Base-by-base conservation (phyloP, 139 green algal genomes). In the Pycnococcus provasolii region DNA sequence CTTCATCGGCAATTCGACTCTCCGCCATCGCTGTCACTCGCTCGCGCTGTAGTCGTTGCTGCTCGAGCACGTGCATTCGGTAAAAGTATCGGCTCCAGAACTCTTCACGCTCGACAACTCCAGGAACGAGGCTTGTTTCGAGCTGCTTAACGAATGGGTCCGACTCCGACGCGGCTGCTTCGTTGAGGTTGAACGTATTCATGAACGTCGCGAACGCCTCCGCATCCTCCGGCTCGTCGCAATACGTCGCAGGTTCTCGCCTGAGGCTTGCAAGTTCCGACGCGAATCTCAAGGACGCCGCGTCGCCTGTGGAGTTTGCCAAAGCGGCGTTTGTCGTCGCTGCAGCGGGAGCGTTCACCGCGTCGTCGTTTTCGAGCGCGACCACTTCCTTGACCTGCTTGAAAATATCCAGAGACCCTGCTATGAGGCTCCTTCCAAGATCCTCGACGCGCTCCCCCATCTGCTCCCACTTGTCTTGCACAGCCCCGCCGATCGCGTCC, bases 51-150 rank as follows among this genome's bases (percentile, higher is more conserved):
- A 45, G n/a, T 54, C 78, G 54, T 43, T 64, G 64, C 53, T 78
- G 67, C 69, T 87, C 44, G 40, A 88, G 76, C 51, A 74, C 60
- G 68, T 84, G 77, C 44, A 91, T 53, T 39, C 80, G 70, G 77
- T 92, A 96, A 66, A 97, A 96, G 78, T 96, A 96, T 45, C 91
- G 80, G 2, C 72, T 82, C 90, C 90, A 96, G 70, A 96, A 96
- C 6, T 78, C 83, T 0, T 95, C 79, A n/a, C 87, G 58, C 68
- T 95, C 83, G 52, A 96, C 90, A 57, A 97, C 88, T 42, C 91
- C 64, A 1, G 90, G 90, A 66, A 96, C 90, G 26, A 95, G 72
- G 42, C 68, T 37, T 4, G 26, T 44, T 39, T 79, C 72, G 48
- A 83, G 51, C 76, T 83, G 76, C 41, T 73, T 58, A 76, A 83